phyloP scores from a whole-genome alignment of 805 yeast genomes.

The Ogataea nitratoaversa region DNA sequence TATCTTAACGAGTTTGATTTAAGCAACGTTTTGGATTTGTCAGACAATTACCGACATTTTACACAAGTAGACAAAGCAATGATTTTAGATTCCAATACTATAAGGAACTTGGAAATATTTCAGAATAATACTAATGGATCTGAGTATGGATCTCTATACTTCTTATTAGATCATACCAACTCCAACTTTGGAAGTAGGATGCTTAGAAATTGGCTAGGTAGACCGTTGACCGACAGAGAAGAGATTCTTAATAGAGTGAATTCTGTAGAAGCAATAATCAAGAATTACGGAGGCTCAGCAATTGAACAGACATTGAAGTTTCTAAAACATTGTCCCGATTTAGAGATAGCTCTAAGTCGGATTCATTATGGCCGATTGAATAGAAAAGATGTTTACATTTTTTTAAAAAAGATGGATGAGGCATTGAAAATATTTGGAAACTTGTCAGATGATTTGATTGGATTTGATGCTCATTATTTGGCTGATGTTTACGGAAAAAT shows the following conservation, averaged over 20 bases:
- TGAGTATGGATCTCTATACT: constrained; percentile 65
- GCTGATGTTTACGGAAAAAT: constrained; percentile 18
- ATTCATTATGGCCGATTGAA: constrained; percentile 56
- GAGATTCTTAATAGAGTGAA: constrained; percentile 57
- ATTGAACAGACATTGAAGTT: constrained; percentile 27
- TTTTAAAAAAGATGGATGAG: constrained; percentile 43
- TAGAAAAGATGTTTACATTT: constrained; percentile 55
- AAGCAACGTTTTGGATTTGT: constrained; percentile 48
- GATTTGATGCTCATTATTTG: constrained; percentile 21
- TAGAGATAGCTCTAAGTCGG: constrained; percentile 53
- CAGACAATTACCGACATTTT: constrained; percentile 51
- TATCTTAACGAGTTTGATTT: constrained; percentile 65
- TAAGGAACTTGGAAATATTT: constrained; percentile 73
- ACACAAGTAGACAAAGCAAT: constrained; percentile 43
- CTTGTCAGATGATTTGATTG: constrained; percentile 11
- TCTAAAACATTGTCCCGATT: constrained; percentile 41
- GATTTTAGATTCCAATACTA: constrained; percentile 58
- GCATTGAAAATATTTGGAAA: constrained; percentile 30
- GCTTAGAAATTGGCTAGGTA: constrained; percentile 66
- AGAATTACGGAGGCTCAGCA: constrained; percentile 34
- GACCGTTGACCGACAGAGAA: constrained; percentile 57
- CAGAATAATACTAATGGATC: constrained; percentile 54
- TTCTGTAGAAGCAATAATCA: constrained; percentile 51
- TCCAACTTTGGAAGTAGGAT: constrained; percentile 73
- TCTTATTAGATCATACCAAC: constrained; percentile 77